Conservation (phyloP, 2,329 filamentous ascomycete genomes). For the Lachnellula willkommii region DNA sequence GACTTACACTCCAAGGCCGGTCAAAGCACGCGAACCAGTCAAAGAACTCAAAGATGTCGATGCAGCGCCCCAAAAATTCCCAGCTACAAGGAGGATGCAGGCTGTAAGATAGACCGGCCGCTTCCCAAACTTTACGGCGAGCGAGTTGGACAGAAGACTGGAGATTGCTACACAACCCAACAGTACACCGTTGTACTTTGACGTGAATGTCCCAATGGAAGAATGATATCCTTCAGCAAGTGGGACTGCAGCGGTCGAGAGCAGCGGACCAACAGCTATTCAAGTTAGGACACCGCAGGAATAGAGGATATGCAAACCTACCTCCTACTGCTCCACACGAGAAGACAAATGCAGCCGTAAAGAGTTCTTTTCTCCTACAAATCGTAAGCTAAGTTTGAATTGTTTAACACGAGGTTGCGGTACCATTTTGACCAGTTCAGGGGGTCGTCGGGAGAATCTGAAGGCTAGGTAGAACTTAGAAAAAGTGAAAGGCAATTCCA, state of each 20-base stretch:
- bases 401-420: no score
- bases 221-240: constrained; percentile 21
- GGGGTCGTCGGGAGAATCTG: constrained; percentile 47
- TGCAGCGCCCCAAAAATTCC: constrained; percentile 33
- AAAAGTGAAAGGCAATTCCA: no score
- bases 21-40: constrained; percentile 27
- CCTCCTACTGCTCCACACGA: constrained; percentile 38
- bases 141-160: constrained; percentile 36
- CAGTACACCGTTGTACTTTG: constrained; percentile 20
- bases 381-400: no score
- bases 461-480: constrained; percentile 33
- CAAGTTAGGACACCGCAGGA: background rate
- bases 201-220: background rate
- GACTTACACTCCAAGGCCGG: no score
- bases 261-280: constrained; percentile 35
- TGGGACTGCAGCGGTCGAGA: constrained; percentile 33
- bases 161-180: constrained; percentile 35
- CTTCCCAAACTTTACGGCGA: constrained; percentile 30
- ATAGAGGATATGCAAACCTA: constrained; percentile 16
- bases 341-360: constrained; percentile 37
- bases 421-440: constrained; percentile 40
- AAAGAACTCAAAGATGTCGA: constrained; percentile 20
- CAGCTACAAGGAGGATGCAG: constrained; percentile 29
- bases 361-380: constrained; percentile 31
- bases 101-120: constrained; percentile 30